Evolutionary conservation across 441 rosid species (phyloP), one percentile per base, ranked within the genome.

Genomic region (Sinapis alba): DNA sequence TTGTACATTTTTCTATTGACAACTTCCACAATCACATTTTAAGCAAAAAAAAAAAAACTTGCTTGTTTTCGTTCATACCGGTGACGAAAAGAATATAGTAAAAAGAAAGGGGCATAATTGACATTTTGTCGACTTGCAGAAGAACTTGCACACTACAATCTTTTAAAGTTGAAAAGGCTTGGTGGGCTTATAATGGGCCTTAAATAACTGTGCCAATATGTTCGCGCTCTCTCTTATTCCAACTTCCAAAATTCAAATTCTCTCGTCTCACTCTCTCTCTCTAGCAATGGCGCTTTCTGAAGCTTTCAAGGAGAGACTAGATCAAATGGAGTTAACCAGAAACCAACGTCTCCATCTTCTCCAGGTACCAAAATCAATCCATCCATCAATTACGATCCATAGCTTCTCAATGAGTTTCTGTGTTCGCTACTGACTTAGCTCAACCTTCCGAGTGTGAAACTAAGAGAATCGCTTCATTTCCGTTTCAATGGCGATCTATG

Each of bases 231-330:
- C 3, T 15, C 50, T 6, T 11, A 9, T 3, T 13, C 24, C 45
- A 5, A 3, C 13, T 41, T 50, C 54, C 20, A 21, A 67, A 67
- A 47, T 67, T 74, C 78, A 30, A 76, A 56, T 26, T 56, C 65
- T 9, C 63, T 16, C 19, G n/a, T 12, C 62, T 30, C 71, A 13
- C 3, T 8, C 26, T 65, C 36, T 11, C 54, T 41, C 8, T 27
- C 12, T 7, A 38, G 41, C 69, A 61, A 90, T 90, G 96, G 90
- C 86, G 86, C 90, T 88, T 30, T 81, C 91, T 43, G 70, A 77
- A 43, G 86, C 94, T n/a, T 92, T 92, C 83, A 81, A 81, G 21
- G 92, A 90, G 74, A 81, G 97, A 58, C 79, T 92, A 4, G 88
- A 87, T 30, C 83, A 81, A 23, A 85, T 90, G 92, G 96, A 90